phyloP scores from a whole-genome alignment of 495 filamentous ascomycete species.

The Neurospora hispaniola region DNA sequence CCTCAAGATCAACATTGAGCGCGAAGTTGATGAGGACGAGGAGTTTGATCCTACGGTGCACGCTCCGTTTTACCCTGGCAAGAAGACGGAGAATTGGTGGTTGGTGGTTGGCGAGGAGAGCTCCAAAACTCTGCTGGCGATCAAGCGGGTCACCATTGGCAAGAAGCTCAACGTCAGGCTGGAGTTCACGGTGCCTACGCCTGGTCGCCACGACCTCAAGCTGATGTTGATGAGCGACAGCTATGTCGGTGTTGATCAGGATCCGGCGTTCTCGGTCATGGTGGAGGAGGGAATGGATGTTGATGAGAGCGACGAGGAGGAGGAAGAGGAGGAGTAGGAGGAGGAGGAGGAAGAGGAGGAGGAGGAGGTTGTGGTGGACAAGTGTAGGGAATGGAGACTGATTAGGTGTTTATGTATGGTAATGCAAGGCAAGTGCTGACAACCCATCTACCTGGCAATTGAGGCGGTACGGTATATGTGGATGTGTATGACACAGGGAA shows the following conservation, averaged over 20 bases:
- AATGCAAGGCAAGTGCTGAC: background rate
- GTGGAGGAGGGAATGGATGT: slow-evolving; percentile 93
- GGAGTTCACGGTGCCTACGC: slow-evolving; percentile 78
- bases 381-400: slow-evolving; percentile 11
- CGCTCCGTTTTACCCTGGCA: slow-evolving; percentile 85
- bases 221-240: slow-evolving; percentile 96
- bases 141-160: slow-evolving; percentile 88
- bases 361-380: background rate
- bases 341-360: too few species aligned
- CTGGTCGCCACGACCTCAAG: slow-evolving; percentile 79
- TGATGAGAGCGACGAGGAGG: slow-evolving; percentile 75
- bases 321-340: slow-evolving; percentile 19
- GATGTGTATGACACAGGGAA: slow-evolving; percentile 14
- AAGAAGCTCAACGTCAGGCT: slow-evolving; percentile 65
- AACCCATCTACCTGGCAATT: background rate
- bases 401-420: background rate
- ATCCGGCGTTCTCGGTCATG: slow-evolving; percentile 73
- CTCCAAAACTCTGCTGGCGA: slow-evolving; percentile 74
- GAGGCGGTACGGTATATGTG: slow-evolving; percentile 5
- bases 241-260: slow-evolving; percentile 95
- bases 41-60: slow-evolving; percentile 80
- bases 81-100: slow-evolving; percentile 97
- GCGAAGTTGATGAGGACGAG: slow-evolving; percentile 63
- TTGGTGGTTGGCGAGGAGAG: slow-evolving; percentile 88
- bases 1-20: slow-evolving; percentile 76